Base-by-base conservation (phyloP, 306 rosid genomes). In the Rosa multiflora region DNA sequence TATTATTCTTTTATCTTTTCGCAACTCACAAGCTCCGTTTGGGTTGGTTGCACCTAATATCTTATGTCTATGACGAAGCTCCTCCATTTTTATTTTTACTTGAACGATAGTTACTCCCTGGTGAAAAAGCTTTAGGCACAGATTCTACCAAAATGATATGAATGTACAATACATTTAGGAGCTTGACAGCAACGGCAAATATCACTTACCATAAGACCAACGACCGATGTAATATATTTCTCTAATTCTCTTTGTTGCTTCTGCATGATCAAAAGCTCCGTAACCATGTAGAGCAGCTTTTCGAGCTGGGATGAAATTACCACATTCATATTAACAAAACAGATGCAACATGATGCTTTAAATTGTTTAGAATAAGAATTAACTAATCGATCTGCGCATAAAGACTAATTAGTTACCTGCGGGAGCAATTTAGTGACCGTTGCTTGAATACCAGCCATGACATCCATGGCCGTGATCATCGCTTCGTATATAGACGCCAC, bases 211-310 rank as follows among this genome's bases (percentile, higher is more conserved):
- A 85, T 26, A 70, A 83, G 85, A 26, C 87, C 44, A 62, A 84
- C 10, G 63, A 86, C 80, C 0, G 17, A 48, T 21, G 86, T 80
- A 10, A 90, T 48, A 15, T 82, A 79, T 4, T 18, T 79, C 67
- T 80, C 78, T 47, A 90, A 48, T 18, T 87, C 92, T 44, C 73
- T 88, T 35, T 86, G 89, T 70, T 87, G 88, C 78, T 85, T 89
- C 20, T 80, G 81, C 7, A 83, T 72, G 47, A 89, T 77, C 43
- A 63, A 73, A 23, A 93, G 87, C 85, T 94, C 94, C 58, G 97
- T 88, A n/a, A 87, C 81, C 85, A 87, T 84, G 74, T 81, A 90
- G 61, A 88, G 90, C 52, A 81, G 74, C 56, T 73, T 85, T 67
- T 94, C 97, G 67, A 88, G 77, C 90, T 90, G 86, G 37, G 37